phyloP scores from a whole-genome alignment of 129 eudicot species.

The Rutidosis leptorrhynchoides region DNA sequence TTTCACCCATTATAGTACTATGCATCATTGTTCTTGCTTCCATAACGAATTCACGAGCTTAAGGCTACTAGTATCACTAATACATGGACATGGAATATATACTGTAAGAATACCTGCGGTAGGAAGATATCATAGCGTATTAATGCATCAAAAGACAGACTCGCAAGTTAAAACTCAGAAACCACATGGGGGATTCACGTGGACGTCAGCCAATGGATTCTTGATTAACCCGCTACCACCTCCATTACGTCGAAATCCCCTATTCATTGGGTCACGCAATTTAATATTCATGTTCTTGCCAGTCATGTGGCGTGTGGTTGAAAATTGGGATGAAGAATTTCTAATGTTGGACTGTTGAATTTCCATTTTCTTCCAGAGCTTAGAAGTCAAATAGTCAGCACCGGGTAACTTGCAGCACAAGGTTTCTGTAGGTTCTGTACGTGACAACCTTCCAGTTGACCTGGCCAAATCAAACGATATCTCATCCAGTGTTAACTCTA shows the following conservation, averaged over 20 bases:
- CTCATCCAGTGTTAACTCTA: conserved; percentile 77
- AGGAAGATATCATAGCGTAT: conserved; percentile 3
- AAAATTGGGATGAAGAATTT: conserved; percentile 29
- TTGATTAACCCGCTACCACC: conserved; percentile 55
- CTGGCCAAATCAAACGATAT: conserved; percentile 79
- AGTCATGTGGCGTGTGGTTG: conserved; percentile 29
- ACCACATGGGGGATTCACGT: too few relatives aligned
- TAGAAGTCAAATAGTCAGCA: conserved; percentile 63
- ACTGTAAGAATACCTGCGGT: not conserved
- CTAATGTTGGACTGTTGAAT: conserved; percentile 34
- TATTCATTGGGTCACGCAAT: conserved; percentile 30
- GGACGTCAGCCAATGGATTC: conserved; percentile 92
- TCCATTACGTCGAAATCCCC: conserved; percentile 36
- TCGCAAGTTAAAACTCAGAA: conserved; percentile 30
- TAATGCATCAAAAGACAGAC: conserved; percentile 24
- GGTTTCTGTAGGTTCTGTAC: conserved; percentile 36
- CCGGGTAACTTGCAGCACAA: conserved; percentile 82
- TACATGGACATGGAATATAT: too few relatives aligned
- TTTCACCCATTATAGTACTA: conserved; percentile 17
- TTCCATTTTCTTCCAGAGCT: conserved; percentile 63
- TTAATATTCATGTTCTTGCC: conserved; percentile 29
- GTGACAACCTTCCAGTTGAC: conserved; percentile 73
- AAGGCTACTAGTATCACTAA: conserved; percentile 5
- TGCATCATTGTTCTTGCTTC: not conserved
- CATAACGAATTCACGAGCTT: conserved; percentile 2